phyloP scores from a whole-genome alignment of 352 stramenopile genomes.

The Elongisporangium prolatum region DNA sequence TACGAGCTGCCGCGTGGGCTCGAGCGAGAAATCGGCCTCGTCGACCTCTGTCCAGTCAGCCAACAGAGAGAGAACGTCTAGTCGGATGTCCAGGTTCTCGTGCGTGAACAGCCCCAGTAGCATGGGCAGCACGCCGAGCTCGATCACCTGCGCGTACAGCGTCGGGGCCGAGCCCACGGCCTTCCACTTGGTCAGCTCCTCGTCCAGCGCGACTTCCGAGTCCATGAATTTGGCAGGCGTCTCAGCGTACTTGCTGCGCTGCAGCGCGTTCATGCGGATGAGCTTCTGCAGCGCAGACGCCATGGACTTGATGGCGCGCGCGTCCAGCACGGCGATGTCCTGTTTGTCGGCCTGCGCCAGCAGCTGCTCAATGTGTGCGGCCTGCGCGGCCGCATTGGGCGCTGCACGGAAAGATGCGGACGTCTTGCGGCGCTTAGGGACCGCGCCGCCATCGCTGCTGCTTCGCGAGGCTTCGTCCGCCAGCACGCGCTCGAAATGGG shows the following conservation, averaged over 20 bases:
- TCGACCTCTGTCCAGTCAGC: conserved; percentile 75
- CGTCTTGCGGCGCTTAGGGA: conserved; percentile 19
- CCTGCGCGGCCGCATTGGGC: conserved; percentile 7
- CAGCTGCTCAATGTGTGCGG: conserved; percentile 34
- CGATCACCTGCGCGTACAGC: conserved; percentile 44
- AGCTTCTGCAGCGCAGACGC: conserved; percentile 58
- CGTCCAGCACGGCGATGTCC: conserved; percentile 51
- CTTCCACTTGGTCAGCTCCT: conserved; percentile 49
- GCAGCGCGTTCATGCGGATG: conserved; percentile 72
- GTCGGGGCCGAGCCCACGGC: conserved; percentile 57
- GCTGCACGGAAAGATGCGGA: not conserved
- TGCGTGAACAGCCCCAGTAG: conserved; percentile 78
- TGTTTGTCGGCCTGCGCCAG: conserved; percentile 40
- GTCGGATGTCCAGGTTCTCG: conserved; percentile 74
- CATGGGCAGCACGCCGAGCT: conserved; percentile 57
- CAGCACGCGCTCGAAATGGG: conserved; percentile 60
- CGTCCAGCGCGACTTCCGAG: conserved; percentile 68
- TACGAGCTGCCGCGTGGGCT: conserved; percentile 35
- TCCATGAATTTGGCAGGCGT: conserved; percentile 81
- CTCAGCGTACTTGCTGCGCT: conserved; percentile 73
- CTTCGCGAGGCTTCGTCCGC: conserved; percentile 10
- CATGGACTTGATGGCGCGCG: conserved; percentile 70
- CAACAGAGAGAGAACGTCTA: conserved; percentile 50
- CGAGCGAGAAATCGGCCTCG: conserved; percentile 33
- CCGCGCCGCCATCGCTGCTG: conserved; percentile 4